Evolutionary conservation across 768 basidiomycete genomes (phyloP).

Genomic region (Scleroderma citrinum): DNA sequence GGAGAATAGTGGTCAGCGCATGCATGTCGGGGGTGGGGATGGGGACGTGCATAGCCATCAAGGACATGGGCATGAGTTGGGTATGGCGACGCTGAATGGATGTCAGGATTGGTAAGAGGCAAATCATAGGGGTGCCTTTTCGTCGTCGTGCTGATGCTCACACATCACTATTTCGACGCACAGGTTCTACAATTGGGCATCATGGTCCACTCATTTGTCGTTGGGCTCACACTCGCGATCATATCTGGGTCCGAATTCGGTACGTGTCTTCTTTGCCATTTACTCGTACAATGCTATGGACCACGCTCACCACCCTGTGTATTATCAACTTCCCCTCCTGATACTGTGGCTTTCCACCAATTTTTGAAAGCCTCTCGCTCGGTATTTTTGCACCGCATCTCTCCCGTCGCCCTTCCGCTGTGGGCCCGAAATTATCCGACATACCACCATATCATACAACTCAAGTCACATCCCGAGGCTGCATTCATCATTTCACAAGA

Average conservation of each 20-base stretch:
- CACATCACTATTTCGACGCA: background rate
- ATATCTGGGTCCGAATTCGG: conserved; percentile 66
- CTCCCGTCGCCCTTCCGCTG: conserved; percentile 38
- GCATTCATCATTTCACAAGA: background rate
- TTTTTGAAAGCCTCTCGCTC: conserved; percentile 80
- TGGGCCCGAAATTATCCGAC: background rate
- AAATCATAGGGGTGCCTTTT: conserved; percentile 57
- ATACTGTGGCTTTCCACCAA: conserved; percentile 77
- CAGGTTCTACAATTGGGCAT: conserved; percentile 80
- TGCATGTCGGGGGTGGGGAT: background rate
- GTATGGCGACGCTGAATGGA: conserved; percentile 13
- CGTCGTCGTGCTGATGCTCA: background rate
- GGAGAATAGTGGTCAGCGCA: background rate
- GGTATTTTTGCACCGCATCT: conserved; percentile 73
- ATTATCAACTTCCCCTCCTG: conserved; percentile 68
- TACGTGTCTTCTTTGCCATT: conserved; percentile 31
- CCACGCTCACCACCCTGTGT: too few relatives aligned
- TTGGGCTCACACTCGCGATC: conserved; percentile 72
- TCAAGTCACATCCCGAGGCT: too few relatives aligned
- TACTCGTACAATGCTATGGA: too few relatives aligned
- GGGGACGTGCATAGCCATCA: background rate
- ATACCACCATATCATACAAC: background rate
- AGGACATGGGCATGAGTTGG: conserved; percentile 7
- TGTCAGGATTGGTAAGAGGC: conserved; percentile 46
- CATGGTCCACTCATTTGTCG: conserved; percentile 79